phyloP scores from a whole-genome alignment of 257 asterid species.

The Coffea canephora region DNA sequence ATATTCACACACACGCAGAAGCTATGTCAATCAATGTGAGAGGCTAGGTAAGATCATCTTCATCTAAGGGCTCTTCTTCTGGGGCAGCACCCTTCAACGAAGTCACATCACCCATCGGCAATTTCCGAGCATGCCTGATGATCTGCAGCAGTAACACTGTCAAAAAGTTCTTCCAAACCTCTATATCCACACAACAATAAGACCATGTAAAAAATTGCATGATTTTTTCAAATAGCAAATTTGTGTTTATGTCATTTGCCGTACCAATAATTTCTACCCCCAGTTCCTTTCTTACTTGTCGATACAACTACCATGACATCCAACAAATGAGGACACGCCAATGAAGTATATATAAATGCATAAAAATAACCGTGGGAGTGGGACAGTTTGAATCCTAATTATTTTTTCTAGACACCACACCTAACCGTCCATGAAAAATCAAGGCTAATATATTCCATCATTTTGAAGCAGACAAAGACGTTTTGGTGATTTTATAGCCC shows the following conservation, averaged over 20 bases:
- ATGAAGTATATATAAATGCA: too few species aligned
- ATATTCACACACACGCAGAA: slow-evolving; percentile 10
- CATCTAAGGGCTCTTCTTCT: slow-evolving; percentile 62
- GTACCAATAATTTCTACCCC: too few species aligned
- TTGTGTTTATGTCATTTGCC: too few species aligned
- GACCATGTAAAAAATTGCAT: too few species aligned
- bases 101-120: slow-evolving; percentile 84
- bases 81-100: slow-evolving; percentile 45
- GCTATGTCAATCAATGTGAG: background rate
- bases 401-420: too few species aligned
- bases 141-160: slow-evolving; percentile 44
- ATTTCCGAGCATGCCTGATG: slow-evolving; percentile 83
- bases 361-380: background rate
- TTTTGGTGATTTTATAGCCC: background rate
- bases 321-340: too few species aligned
- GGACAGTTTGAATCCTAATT: background rate
- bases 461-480: background rate
- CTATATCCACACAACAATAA: background rate
- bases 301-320: background rate
- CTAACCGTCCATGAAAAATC: too few species aligned
- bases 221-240: too few species aligned
- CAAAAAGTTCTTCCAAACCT: background rate
- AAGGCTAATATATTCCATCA: background rate
- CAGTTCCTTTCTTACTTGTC: too few species aligned
- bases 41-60: slow-evolving; percentile 80